These are phyloP conservation scores for Hippophae gyantsensis DNA, from an alignment of 306 rosid genomes.

Conservation along the genomic window DNA sequence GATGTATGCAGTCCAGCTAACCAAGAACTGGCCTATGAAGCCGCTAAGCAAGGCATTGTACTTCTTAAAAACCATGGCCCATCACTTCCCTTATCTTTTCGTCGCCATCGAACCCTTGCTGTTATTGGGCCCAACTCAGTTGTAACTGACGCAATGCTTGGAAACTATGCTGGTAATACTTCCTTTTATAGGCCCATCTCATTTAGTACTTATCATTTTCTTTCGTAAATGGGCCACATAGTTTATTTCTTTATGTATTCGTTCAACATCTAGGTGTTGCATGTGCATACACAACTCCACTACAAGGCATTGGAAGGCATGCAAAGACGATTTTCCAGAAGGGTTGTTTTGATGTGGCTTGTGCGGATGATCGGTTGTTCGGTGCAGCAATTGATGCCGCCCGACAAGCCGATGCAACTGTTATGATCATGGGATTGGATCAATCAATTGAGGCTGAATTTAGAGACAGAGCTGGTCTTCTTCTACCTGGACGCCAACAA, in stretches of 20 bases:
- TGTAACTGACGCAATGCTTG: slow-evolving; percentile 62
- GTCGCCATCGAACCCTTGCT: slow-evolving; percentile 48
- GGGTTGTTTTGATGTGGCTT: slow-evolving; percentile 58
- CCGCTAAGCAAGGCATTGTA: slow-evolving; percentile 76
- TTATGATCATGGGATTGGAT: slow-evolving; percentile 70
- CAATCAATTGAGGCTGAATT: slow-evolving; percentile 84
- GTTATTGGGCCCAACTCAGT: slow-evolving; percentile 86
- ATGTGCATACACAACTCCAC: slow-evolving; percentile 62
- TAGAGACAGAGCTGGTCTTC: slow-evolving; percentile 42
- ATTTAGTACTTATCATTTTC: too few relatives aligned
- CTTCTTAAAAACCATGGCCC: slow-evolving; percentile 64
- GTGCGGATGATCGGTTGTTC: slow-evolving; percentile 36
- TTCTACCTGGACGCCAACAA: slow-evolving; percentile 73
- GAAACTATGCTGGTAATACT: slow-evolving; percentile 70
- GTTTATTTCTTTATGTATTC: neutral
- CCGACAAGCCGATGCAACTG: slow-evolving; percentile 55
- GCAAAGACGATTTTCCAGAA: slow-evolving; percentile 33
- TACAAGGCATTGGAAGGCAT: slow-evolving; percentile 63
- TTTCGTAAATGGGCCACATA: too few relatives aligned
- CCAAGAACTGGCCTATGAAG: slow-evolving; percentile 65
- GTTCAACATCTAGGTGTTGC: slow-evolving; percentile 45
- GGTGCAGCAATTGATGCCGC: slow-evolving; percentile 49
- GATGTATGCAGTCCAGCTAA: slow-evolving; percentile 69
- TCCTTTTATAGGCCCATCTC: too few relatives aligned
- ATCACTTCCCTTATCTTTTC: slow-evolving; percentile 48